Base-by-base conservation (phyloP, 768 basidiomycete species). In the Scleroderma citrinum region DNA sequence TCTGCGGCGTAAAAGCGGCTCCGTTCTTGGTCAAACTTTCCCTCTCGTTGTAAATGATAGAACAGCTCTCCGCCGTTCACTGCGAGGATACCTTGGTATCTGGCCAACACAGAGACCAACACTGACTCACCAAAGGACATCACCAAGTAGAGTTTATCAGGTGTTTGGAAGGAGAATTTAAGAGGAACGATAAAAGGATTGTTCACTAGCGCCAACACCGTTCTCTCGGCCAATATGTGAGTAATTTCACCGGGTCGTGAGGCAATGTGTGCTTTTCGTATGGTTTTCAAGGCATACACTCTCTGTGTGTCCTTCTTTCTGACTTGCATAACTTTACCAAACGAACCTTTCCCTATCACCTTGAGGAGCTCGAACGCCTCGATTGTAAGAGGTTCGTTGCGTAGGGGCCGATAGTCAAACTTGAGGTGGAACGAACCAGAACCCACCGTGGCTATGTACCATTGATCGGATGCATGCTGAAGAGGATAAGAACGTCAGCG, bases 261-360 rank as follows among this genome's bases (percentile, higher is more conserved):
- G 5, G 95, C 96, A 56, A 98, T 98, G 62, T 96, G 92, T 3
- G 95, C 95, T 69, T 99, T 99, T 47, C 94, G 82, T 59, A 98
- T 97, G 3, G 96, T 97, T 74, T 98, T 98, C 60, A 99, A 76
- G 2, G 95, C 95, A 71, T 99, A 99, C 61, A 99, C 88, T 50
- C 96, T 91, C 57, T 91, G 81, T 1, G 96, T 98, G 69, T 99
- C 93, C 72, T 96, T 94, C 73, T 99, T 99, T 47, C 93, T 86
- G 36, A 99, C 95, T 77, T 99, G 95, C 96, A 98, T 98, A 32
- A 95, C 94, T 69, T 99, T 99, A 14, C 96, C 95, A 59, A 99
- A 99, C 52, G 84, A 87, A 11, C 96, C 95, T 69, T 97, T 97
- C 17, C 95, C 94, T 51, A 99, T 95, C 39, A 99, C 95, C 66